These are phyloP conservation scores for Termitomyces sp. DNA, from an alignment of 768 basidiomycete species.

Conservation along the genomic window DNA sequence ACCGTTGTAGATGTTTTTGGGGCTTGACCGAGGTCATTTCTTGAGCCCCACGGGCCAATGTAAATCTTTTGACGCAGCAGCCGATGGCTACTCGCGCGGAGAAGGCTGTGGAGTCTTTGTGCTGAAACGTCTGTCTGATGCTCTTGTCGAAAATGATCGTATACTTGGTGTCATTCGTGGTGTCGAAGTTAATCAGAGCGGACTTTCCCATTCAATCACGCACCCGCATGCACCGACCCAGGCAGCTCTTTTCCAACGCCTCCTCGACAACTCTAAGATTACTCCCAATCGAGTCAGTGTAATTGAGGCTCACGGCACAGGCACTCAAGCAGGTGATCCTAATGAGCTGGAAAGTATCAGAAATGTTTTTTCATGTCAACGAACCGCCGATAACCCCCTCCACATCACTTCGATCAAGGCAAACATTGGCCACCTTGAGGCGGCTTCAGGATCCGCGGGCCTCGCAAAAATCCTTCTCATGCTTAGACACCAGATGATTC, in stretches of 20 bases:
- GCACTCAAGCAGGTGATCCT: constrained; percentile 66
- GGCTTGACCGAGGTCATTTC: constrained; percentile 65
- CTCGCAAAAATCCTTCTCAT: constrained; percentile 70
- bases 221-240: constrained; percentile 67
- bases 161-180: constrained; percentile 68
- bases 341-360: constrained; percentile 62
- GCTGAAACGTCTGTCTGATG: constrained; percentile 65
- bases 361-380: constrained; percentile 40
- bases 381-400: constrained; percentile 42
- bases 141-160: constrained; percentile 58
- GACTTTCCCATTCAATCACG: constrained; percentile 61
- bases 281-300: constrained; percentile 46
- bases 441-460: constrained; percentile 68
- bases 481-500: constrained; percentile 52
- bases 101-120: constrained; percentile 73
- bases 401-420: constrained; percentile 67
- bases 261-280: constrained; percentile 42
- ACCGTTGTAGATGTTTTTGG: constrained; percentile 56
- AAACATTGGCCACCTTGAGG: constrained; percentile 73
- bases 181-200: constrained; percentile 69
- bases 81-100: constrained; percentile 67
- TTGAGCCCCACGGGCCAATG: constrained; percentile 62
- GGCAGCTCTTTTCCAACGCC: constrained; percentile 41
- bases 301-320: constrained; percentile 74
- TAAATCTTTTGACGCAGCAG: constrained; percentile 64